These are phyloP conservation scores for Penicillium daleae DNA, from an alignment of 495 filamentous ascomycete species.

Conservation along the genomic window DNA sequence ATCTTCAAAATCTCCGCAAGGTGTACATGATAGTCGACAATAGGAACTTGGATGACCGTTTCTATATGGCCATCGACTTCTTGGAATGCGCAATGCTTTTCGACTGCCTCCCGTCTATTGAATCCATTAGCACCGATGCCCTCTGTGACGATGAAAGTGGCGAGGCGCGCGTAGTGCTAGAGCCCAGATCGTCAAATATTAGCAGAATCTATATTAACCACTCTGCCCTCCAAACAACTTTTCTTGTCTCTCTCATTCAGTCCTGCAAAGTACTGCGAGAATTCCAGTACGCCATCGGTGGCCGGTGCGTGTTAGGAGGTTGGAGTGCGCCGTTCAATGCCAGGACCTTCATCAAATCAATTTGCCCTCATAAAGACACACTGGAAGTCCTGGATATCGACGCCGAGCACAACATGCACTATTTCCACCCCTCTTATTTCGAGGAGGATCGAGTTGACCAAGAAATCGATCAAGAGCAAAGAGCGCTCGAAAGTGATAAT, in stretches of 20 bases:
- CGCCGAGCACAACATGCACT: neutral
- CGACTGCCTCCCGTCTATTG: slow-evolving; percentile 31
- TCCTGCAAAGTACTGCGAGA: slow-evolving; percentile 26
- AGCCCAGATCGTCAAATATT: slow-evolving; percentile 23
- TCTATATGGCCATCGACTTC: slow-evolving; percentile 22
- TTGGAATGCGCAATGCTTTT: slow-evolving; percentile 15
- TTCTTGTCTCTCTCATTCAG: slow-evolving; percentile 20
- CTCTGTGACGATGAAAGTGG: slow-evolving; percentile 13
- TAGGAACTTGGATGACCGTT: slow-evolving; percentile 6
- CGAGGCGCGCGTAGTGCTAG: neutral
- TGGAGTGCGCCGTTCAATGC: slow-evolving; percentile 16
- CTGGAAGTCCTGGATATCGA: slow-evolving; percentile 35
- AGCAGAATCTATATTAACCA: slow-evolving; percentile 23
- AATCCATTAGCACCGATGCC: slow-evolving; percentile 24
- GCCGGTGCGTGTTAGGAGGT: slow-evolving; percentile 15
- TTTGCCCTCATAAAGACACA: slow-evolving; percentile 28
- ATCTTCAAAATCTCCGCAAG: slow-evolving; percentile 29
- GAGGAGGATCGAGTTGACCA: slow-evolving; percentile 5
- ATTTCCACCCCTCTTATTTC: too few species aligned
- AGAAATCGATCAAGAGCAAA: neutral
- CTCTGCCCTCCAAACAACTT: slow-evolving; percentile 16
- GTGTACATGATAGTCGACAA: slow-evolving; percentile 24
- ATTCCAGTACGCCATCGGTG: slow-evolving; percentile 30
- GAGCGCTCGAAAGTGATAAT: neutral
- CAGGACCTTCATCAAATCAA: slow-evolving; percentile 28